A percentile compares a stretch with the other conserved stretches of the same genome.
Evolutionary conservation across 371 early-diverging fungal genomes (phyloP).

Genomic region (Lichtheimia ramosa): DNA sequence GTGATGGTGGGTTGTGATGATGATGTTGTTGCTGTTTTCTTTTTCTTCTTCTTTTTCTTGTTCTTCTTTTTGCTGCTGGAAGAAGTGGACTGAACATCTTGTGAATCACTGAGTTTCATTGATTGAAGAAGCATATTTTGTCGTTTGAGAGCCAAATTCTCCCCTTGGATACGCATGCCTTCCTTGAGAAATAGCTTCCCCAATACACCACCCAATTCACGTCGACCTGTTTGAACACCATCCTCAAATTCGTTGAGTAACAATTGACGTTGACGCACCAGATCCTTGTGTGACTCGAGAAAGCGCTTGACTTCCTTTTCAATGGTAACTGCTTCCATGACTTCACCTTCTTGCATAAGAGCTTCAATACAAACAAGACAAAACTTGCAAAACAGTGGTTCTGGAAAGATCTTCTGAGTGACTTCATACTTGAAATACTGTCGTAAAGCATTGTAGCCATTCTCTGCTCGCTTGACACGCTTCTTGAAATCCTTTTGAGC

Average conservation of each 20-base stretch:
- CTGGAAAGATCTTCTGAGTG: conserved; percentile 29
- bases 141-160: conserved; percentile 67
- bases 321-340: conserved; percentile 60
- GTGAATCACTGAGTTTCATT: conserved; percentile 28
- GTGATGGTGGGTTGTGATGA: not conserved
- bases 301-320: conserved; percentile 48
- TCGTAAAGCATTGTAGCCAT: conserved; percentile 20
- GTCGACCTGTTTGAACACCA: conserved; percentile 66
- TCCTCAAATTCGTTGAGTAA: conserved; percentile 67
- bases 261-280: conserved; percentile 58
- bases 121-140: conserved; percentile 64
- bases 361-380: conserved; percentile 60
- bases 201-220: conserved; percentile 66
- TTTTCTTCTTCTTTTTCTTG: conserved; percentile 57
- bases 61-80: conserved; percentile 11
- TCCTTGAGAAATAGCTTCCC: conserved; percentile 74
- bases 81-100: not conserved
- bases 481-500: conserved; percentile 66
- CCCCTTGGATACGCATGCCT: conserved; percentile 69
- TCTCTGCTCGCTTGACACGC: conserved; percentile 57
- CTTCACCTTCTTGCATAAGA: conserved; percentile 74
- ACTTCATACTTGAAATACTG: conserved; percentile 26
- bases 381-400: conserved; percentile 30
- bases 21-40: conserved; percentile 20
- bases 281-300: conserved; percentile 39